Evolutionary conservation across 2,329 filamentous ascomycete genomes (phyloP).

Genomic region (Penicillium sclerotigenum): DNA sequence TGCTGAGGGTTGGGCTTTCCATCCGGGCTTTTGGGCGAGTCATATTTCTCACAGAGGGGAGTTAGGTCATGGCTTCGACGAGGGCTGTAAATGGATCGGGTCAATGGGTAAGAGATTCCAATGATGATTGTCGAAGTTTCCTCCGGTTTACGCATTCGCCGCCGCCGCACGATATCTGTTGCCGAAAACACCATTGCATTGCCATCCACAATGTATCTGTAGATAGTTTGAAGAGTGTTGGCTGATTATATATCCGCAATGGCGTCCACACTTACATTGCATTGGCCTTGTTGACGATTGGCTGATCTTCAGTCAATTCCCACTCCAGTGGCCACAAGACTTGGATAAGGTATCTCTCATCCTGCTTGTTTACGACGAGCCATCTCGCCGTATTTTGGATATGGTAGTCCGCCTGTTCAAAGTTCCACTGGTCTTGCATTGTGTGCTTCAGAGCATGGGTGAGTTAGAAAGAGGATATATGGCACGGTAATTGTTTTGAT

Average conservation of each 20-base stretch:
- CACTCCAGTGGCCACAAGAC: slow-evolving; percentile 28
- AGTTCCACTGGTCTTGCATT: slow-evolving; percentile 12
- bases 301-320: slow-evolving; percentile 6
- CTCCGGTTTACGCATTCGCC: slow-evolving; percentile 8
- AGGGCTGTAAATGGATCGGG: slow-evolving; percentile 20
- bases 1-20: slow-evolving; percentile 17
- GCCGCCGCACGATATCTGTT: slow-evolving; percentile 24
- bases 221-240: neutral
- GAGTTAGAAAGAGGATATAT: neutral
- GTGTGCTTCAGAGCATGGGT: neutral
- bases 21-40: slow-evolving; percentile 26
- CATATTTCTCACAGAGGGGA: slow-evolving; percentile 19
- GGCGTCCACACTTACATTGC: slow-evolving; percentile 16
- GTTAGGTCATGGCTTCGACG: slow-evolving; percentile 22
- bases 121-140: slow-evolving; percentile 24
- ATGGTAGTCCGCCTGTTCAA: slow-evolving; percentile 1
- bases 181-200: slow-evolving; percentile 30
- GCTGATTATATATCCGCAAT: neutral
- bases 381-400: slow-evolving; percentile 15
- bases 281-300: slow-evolving; percentile 6
- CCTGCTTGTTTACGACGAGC: slow-evolving; percentile 4
- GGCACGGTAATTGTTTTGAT: neutral
- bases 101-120: slow-evolving; percentile 26
- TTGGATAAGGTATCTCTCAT: slow-evolving; percentile 22
- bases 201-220: slow-evolving; percentile 29